Evolutionary conservation across 2,329 filamentous ascomycete genomes (phyloP).

Genomic region (Cladorrhinum sp.): DNA sequence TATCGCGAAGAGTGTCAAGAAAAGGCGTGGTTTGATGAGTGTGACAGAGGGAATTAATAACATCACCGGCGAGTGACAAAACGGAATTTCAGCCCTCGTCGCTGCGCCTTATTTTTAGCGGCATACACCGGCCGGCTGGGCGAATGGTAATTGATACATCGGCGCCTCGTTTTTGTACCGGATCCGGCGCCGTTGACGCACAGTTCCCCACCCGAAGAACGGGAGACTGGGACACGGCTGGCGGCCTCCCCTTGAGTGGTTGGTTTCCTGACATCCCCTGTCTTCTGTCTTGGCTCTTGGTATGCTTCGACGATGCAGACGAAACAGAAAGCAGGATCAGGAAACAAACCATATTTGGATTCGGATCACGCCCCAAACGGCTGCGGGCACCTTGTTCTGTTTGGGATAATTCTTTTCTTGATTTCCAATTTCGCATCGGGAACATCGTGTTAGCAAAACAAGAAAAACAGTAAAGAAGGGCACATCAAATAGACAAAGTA

Average conservation of each 20-base stretch:
- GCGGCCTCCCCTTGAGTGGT: slow-evolving; percentile 17
- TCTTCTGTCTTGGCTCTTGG: background rate
- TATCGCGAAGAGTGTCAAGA: slow-evolving; percentile 8
- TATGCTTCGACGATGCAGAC: background rate
- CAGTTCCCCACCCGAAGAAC: background rate
- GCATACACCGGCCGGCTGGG: slow-evolving; percentile 5
- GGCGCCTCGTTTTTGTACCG: slow-evolving; percentile 13
- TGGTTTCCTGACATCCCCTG: background rate
- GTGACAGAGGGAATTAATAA: slow-evolving; percentile 8
- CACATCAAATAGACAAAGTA: background rate
- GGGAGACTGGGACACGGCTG: slow-evolving; percentile 11
- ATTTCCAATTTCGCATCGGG: background rate
- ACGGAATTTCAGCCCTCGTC: slow-evolving; percentile 22
- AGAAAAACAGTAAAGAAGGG: background rate
- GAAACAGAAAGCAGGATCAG: slow-evolving; percentile 2
- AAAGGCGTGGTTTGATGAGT: background rate
- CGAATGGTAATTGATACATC: slow-evolving; percentile 17
- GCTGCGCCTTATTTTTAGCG: slow-evolving; percentile 27
- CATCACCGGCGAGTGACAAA: slow-evolving; percentile 2
- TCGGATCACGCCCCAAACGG: slow-evolving; percentile 13
- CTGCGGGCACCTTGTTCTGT: slow-evolving; percentile 15
- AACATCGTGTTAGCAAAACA: no score
- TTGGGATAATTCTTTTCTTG: background rate
- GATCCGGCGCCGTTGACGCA: slow-evolving; percentile 11
- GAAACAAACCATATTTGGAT: slow-evolving; percentile 3